A percentile compares a stretch with the other conserved stretches of the same genome.
phyloP scores from a whole-genome alignment of 2,329 filamentous ascomycete species.

The Xylaria sp. region DNA sequence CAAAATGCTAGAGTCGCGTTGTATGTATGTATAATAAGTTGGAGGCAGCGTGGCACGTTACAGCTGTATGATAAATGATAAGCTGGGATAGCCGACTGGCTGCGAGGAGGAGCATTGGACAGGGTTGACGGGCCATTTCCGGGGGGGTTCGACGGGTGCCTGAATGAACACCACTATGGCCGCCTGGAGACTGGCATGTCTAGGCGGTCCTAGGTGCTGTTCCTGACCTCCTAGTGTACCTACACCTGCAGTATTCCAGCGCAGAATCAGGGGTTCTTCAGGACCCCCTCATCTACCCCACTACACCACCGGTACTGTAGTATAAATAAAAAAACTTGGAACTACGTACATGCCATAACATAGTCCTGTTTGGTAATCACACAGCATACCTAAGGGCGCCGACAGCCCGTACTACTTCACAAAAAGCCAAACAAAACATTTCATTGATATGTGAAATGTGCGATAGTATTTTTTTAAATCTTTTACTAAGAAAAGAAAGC shows the following conservation, averaged over 20 bases:
- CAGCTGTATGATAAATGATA: constrained; percentile 21
- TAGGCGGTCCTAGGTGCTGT: constrained; percentile 6
- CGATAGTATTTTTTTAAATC: not conserved
- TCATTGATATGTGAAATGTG: not conserved
- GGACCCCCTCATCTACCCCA: constrained; percentile 22
- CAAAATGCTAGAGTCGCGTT: constrained; percentile 34
- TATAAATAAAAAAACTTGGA: not conserved
- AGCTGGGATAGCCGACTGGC: constrained; percentile 25
- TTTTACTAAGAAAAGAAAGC: no score
- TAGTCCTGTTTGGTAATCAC: constrained; percentile 5
- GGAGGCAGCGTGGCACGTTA: constrained; percentile 24
- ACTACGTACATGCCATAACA: constrained; percentile 12
- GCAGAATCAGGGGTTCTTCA: constrained; percentile 1
- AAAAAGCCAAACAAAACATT: constrained; percentile 12
- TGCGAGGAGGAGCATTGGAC: constrained; percentile 9
- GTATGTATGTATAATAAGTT: constrained; percentile 12
- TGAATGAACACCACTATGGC: constrained; percentile 19
- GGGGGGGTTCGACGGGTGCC: constrained; percentile 27
- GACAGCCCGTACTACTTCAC: not conserved
- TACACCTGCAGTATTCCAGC: not conserved
- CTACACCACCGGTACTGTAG: not conserved
- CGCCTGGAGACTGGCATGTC: not conserved
- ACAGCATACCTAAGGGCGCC: not conserved
- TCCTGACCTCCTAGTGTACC: not conserved
- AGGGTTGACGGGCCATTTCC: constrained; percentile 19